These are phyloP conservation scores for Rhizopus microsporus DNA, from an alignment of 371 early-diverging fungal species.

Conservation along the genomic window DNA sequence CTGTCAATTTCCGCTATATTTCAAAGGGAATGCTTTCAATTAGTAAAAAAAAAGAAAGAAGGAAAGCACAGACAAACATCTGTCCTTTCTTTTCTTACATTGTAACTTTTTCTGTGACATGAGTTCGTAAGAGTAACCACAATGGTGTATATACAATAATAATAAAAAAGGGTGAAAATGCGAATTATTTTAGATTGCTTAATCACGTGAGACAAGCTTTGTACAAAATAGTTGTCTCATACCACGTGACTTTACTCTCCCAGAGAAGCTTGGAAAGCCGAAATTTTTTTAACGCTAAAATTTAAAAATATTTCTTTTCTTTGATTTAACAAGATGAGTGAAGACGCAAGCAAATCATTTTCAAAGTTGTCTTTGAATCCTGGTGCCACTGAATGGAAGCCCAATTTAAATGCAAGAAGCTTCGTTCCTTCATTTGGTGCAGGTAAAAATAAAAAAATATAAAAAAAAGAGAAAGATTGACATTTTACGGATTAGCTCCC, in stretches of 20 bases:
- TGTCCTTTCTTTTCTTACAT: slow-evolving; percentile 9
- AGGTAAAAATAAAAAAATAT: slow-evolving; percentile 5
- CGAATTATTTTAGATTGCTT: not conserved
- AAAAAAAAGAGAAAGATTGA: not conserved
- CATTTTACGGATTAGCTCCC: slow-evolving; percentile 10
- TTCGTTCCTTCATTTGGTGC: slow-evolving; percentile 36
- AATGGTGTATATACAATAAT: too few relatives aligned
- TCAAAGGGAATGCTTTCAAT: not conserved
- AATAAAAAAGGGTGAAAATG: slow-evolving; percentile 3
- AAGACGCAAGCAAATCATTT: slow-evolving; percentile 21
- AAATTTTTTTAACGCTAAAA: slow-evolving; percentile 9
- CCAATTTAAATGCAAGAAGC: slow-evolving; percentile 33
- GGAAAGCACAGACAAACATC: not conserved
- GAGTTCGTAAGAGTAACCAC: not conserved
- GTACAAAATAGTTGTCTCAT: not conserved
- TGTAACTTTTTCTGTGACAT: slow-evolving; percentile 33
- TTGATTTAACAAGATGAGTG: slow-evolving; percentile 15
- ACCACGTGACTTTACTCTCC: slow-evolving; percentile 7
- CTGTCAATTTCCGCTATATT: slow-evolving; percentile 61
- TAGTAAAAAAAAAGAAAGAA: slow-evolving; percentile 1
- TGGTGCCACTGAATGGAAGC: slow-evolving; percentile 40
- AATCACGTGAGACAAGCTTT: not conserved
- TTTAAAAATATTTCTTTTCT: slow-evolving; percentile 8
- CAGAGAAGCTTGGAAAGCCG: not conserved
- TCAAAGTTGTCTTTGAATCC: slow-evolving; percentile 39